phyloP scores from a whole-genome alignment of 2,329 filamentous ascomycete genomes.

The Nigrospora oryzae region DNA sequence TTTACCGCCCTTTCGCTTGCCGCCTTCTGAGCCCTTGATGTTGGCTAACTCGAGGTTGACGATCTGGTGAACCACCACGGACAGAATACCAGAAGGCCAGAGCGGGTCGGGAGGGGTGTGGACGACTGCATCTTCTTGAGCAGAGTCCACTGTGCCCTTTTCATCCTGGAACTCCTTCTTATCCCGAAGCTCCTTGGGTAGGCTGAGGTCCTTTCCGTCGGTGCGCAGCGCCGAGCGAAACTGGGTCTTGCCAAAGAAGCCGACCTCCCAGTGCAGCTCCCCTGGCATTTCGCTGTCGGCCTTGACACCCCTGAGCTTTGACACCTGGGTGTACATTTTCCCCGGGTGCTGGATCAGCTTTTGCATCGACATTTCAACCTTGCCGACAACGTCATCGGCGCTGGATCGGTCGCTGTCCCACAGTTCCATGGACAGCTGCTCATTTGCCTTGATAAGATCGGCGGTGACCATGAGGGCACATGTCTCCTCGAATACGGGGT shows the following conservation, averaged over 20 bases:
- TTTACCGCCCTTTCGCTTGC: slow-evolving; percentile 65
- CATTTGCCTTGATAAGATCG: slow-evolving; percentile 86
- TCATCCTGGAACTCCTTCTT: slow-evolving; percentile 77
- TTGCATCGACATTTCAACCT: slow-evolving; percentile 87
- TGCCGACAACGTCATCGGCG: slow-evolving; percentile 90
- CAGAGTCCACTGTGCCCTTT: slow-evolving; percentile 67
- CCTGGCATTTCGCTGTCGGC: slow-evolving; percentile 85
- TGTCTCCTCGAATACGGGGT: slow-evolving; percentile 86
- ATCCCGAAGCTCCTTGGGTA: slow-evolving; percentile 67
- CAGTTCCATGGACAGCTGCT: slow-evolving; percentile 85
- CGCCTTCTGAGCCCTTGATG: slow-evolving; percentile 68
- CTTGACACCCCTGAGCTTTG: slow-evolving; percentile 74
- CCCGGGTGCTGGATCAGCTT: slow-evolving; percentile 92
- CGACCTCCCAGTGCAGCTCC: slow-evolving; percentile 91
- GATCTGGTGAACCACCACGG: slow-evolving; percentile 84
- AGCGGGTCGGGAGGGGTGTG: slow-evolving; percentile 92
- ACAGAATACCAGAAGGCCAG: slow-evolving; percentile 87
- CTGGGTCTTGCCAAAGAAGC: slow-evolving; percentile 86
- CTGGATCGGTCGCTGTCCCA: slow-evolving; percentile 94
- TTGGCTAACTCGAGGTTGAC: slow-evolving; percentile 91
- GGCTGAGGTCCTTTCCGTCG: slow-evolving; percentile 71
- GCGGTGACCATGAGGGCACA: slow-evolving; percentile 78
- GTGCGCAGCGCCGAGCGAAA: slow-evolving; percentile 79
- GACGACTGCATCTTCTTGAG: slow-evolving; percentile 74
- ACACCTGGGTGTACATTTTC: slow-evolving; percentile 85